Percentiles rank a stretch among this genome's conserved stretches.
phyloP scores from a whole-genome alignment of 805 yeast species.

The Candida odintsovae region DNA sequence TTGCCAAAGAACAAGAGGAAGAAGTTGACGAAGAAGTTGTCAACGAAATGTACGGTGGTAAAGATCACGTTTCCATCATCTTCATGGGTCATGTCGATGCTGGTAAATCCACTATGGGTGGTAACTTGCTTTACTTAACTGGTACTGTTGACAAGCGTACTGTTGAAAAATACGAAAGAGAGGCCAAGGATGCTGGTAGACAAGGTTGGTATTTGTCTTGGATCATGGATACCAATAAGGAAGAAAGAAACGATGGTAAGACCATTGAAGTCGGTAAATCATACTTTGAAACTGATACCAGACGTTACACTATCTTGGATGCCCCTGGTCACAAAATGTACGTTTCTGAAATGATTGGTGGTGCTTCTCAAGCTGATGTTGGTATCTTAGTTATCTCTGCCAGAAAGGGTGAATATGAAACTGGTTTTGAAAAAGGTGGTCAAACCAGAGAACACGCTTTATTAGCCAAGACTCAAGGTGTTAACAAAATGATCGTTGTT shows the following conservation, averaged over 20 bases:
- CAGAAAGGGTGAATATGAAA: conserved; percentile 98
- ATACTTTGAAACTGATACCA: conserved; percentile 93
- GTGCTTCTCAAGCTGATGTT: conserved; percentile 99
- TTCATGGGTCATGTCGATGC: conserved; percentile 99
- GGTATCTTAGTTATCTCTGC: conserved; percentile 97
- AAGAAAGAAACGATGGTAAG: conserved; percentile 98
- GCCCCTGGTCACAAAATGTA: conserved; percentile 99
- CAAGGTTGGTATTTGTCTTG: conserved; percentile 99
- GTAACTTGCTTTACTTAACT: conserved; percentile 85
- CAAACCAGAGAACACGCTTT: conserved; percentile 98
- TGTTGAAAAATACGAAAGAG: conserved; percentile 95
- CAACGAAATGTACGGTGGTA: conserved; percentile 92
- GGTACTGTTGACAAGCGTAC: conserved; percentile 99
- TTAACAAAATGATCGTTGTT: conserved; percentile 85
- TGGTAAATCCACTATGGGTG: conserved; percentile 99
- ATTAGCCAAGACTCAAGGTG: conserved; percentile 97
- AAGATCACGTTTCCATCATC: conserved; percentile 93
- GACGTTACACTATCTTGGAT: conserved; percentile 96
- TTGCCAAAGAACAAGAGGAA: conserved; percentile 69
- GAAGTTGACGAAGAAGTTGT: conserved; percentile 82
- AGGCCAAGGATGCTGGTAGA: conserved; percentile 98
- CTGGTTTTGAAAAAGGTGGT: conserved; percentile 98
- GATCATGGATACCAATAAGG: conserved; percentile 99
- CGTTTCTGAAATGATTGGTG: conserved; percentile 99
- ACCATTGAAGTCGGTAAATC: conserved; percentile 99